Evolutionary conservation across 2,329 filamentous ascomycete species (phyloP).

Genomic region (Talaromyces atroroseus): DNA sequence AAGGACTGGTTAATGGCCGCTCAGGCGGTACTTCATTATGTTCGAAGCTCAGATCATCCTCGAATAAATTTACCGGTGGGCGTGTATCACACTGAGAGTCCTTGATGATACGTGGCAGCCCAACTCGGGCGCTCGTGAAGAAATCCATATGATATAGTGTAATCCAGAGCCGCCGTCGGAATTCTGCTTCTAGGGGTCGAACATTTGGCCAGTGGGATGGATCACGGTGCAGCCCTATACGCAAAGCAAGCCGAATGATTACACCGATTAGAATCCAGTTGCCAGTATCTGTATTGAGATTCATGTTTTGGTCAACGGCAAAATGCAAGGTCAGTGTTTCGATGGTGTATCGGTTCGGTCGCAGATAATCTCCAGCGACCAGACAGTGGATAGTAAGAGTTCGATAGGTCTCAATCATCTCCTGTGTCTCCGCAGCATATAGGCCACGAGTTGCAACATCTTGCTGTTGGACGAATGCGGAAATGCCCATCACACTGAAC

Average conservation of each 20-base stretch:
- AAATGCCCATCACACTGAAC: slow-evolving; percentile 10
- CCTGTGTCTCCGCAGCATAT: not conserved
- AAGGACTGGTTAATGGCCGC: slow-evolving; percentile 1
- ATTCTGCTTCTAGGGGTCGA: slow-evolving; percentile 8
- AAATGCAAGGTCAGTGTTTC: slow-evolving; percentile 11
- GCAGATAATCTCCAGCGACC: slow-evolving; percentile 9
- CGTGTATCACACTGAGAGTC: slow-evolving; percentile 17
- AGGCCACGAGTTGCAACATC: not conserved
- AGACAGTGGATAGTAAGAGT: slow-evolving; percentile 11
- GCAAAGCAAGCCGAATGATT: slow-evolving; percentile 68
- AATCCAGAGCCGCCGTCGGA: slow-evolving; percentile 11
- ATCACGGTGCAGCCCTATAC: slow-evolving; percentile 72
- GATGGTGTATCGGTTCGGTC: slow-evolving; percentile 6
- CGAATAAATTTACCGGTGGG: slow-evolving; percentile 3
- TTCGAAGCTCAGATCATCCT: not conserved
- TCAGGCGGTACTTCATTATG: slow-evolving; percentile 1
- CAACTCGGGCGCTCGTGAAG: slow-evolving; percentile 17
- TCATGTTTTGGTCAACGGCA: slow-evolving; percentile 6
- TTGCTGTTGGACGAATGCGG: slow-evolving; percentile 10
- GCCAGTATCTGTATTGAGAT: slow-evolving; percentile 2
- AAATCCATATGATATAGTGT: slow-evolving; percentile 18
- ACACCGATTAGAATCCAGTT: slow-evolving; percentile 66
- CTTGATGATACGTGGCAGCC: slow-evolving; percentile 18
- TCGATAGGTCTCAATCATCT: slow-evolving; percentile 5
- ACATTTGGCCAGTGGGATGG: slow-evolving; percentile 32